Base-by-base conservation (phyloP, 2,329 filamentous ascomycete species). In the Madurella fahalii region DNA sequence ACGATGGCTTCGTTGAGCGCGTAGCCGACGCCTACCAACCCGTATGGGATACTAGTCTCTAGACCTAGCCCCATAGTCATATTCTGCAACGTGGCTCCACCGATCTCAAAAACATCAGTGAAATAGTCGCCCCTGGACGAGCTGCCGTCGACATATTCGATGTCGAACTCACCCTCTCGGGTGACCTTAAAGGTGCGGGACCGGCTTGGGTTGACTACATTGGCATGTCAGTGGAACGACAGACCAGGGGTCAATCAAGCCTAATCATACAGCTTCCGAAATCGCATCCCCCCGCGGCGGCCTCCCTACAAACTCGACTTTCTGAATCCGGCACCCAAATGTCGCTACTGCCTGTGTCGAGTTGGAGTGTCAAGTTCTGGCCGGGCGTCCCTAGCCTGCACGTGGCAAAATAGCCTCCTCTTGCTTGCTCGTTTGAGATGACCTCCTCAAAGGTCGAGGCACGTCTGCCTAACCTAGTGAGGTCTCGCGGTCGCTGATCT, bases 291-390 rank as follows among this genome's bases (percentile, higher is more conserved):
- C 51, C 40, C 45, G 54, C 48, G 18, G 42, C 20, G 5, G 37
- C 5, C 16, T 34, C 15, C 7, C 20, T 18, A 25, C 58, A 61
- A 15, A 60, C 54, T 13, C 40, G 20, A 3, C 51, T 50, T 1
- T 25, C 9, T 5, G 53, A 56, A 32, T 50, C 65, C 13, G 78
- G 76, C 40, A 86, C 75, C 83, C 84, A 86, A 18, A 83, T 77
- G 68, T 87, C 84, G 57, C 81, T 84, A 63, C 81, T 85, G 41
- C 83, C 84, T 0, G 83, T 86, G 67, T 86, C 83, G 43, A 86
- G 73, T 65, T 84, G 81, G 50, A 86, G 68, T 1, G 74, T 77
- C 40, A 86, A 57, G 4, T 76, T 68, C 63, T 86, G 83, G 12
- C 70, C 68, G 0, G 83, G 83, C 7, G 77, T 83, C 16, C 84